A percentile compares a stretch with the other conserved stretches of the same genome.
These are phyloP conservation scores for Magnaporthiopsis rhizophila DNA, from an alignment of 2,329 filamentous ascomycete species.

Conservation along the genomic window DNA sequence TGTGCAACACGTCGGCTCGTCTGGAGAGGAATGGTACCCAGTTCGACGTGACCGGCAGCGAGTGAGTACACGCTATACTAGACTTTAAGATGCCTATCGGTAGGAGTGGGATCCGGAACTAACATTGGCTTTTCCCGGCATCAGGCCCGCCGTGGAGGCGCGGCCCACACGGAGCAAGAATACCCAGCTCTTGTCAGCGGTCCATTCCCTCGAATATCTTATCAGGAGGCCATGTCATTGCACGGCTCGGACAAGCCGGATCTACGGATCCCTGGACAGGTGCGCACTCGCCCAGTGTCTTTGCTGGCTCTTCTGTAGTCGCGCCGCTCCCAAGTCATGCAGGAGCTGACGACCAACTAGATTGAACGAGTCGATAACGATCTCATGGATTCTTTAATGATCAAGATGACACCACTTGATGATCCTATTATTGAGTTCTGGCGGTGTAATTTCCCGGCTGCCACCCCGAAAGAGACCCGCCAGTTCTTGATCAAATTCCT, in stretches of 20 bases:
- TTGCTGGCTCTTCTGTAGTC: constrained; percentile 33
- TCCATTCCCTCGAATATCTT: constrained; percentile 55
- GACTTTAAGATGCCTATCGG: neutral
- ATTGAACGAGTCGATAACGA: constrained; percentile 59
- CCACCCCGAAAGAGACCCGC: constrained; percentile 43
- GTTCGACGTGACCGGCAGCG: constrained; percentile 9
- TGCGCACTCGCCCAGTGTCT: constrained; percentile 17
- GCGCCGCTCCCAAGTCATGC: constrained; percentile 12
- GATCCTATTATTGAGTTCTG: constrained; percentile 69
- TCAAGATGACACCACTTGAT: constrained; percentile 64
- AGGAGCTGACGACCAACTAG: constrained; percentile 29
- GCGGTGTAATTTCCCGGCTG: constrained; percentile 46
- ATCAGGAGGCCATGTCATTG: constrained; percentile 66
- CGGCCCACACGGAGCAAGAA: constrained; percentile 3
- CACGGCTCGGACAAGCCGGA: constrained; percentile 95
- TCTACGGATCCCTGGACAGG: constrained; percentile 52
- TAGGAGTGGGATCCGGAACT: neutral
- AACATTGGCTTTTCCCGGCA: neutral
- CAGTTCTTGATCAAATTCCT: constrained; percentile 64
- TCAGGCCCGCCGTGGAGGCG: neutral
- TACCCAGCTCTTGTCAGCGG: constrained; percentile 17
- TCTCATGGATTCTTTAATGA: constrained; percentile 54
- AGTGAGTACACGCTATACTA: constrained; percentile 1
- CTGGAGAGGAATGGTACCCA: constrained; percentile 12
- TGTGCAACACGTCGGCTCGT: neutral